Evolutionary conservation across 2,329 filamentous ascomycete genomes (phyloP), one percentile per base, ranked within the genome.

Genomic region (Fusarium newnesense): DNA sequence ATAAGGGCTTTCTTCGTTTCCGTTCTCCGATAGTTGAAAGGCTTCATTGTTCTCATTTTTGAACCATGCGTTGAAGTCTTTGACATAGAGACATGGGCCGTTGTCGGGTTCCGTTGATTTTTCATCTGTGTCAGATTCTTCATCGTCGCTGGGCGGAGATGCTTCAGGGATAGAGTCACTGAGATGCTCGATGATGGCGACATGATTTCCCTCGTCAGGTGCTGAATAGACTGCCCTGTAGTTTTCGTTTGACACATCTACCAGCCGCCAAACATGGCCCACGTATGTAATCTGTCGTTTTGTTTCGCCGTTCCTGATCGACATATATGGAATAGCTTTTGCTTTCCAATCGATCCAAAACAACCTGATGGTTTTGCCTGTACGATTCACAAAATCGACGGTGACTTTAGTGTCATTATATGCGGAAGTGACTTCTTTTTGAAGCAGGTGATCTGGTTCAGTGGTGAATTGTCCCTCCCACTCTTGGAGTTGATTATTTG

Each of bases 341-440:
- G 64, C 71, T 8, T 73, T 34, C 64, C 74, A 76, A 47, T 75
- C 70, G 24, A 80, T 75, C 76, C 78, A 80, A 10, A 67, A 75
- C 26, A 72, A 63, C 9, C 60, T 67, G 26, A 80, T 50, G 15
- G 58, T 52, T 9, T 52, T 62, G 4, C 66, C 64, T 4, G 74
- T 79, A 0, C 69, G 73, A 49, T 80, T 80, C 53, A 77, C 57
- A n/a, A 80, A 75, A 15, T 71, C 74, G 26, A 79, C 54, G 1
- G 67, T 67, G 24, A 74, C 68, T 7, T 32, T 39, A 8, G 64
- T 53, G 16, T 26, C 50, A 42, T 42, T 69, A 37, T 49, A 34
- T 13, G 62, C 69, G 39, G 78, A 80, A 32, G 70, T 62, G 4
- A 67, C 50, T 63, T 79, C 77, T 42, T 75, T 62, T 21, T 56